Conservation (phyloP, 176 grass and related monocot species). For the Hordeum marinum region DNA sequence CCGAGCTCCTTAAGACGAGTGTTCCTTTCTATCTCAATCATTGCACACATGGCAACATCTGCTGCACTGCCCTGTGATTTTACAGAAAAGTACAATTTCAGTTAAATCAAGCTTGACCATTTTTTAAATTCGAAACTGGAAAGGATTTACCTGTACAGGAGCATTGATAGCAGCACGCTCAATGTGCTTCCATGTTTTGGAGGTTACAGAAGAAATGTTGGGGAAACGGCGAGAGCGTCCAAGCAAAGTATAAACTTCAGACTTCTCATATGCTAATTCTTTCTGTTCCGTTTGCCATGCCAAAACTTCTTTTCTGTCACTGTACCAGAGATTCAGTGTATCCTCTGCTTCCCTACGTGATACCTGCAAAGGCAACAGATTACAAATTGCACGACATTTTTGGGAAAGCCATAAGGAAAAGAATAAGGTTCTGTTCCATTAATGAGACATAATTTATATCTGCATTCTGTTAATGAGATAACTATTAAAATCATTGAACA, state of each 20-base stretch:
- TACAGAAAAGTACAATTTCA: conserved; percentile 11
- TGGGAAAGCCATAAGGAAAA: not conserved
- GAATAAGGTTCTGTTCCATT: not conserved
- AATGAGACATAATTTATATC: not conserved
- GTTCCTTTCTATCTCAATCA: conserved; percentile 89
- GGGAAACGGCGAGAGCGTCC: conserved; percentile 73
- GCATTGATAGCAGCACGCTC: conserved; percentile 98
- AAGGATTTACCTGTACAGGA: conserved; percentile 79
- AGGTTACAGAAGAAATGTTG: conserved; percentile 35
- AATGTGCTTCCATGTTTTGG: conserved; percentile 67
- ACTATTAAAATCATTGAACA: not conserved
- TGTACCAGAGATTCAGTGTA: conserved; percentile 79
- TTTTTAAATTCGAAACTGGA: conserved; percentile 4
- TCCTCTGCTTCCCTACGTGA: conserved; percentile 72
- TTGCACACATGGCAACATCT: conserved; percentile 99
- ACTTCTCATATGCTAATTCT: conserved; percentile 36
- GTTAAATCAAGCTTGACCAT: not conserved
- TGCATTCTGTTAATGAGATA: not conserved
- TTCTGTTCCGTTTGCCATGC: conserved; percentile 68
- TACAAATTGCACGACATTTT: not conserved
- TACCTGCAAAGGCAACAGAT: conserved; percentile 52
- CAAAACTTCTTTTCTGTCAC: conserved; percentile 73
- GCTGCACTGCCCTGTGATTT: conserved; percentile 87
- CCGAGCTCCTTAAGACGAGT: conserved; percentile 75
- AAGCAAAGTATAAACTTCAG: conserved; percentile 80